Evolutionary conservation across 305 asterid genomes (phyloP).

Genomic region (Rubia balearica): DNA sequence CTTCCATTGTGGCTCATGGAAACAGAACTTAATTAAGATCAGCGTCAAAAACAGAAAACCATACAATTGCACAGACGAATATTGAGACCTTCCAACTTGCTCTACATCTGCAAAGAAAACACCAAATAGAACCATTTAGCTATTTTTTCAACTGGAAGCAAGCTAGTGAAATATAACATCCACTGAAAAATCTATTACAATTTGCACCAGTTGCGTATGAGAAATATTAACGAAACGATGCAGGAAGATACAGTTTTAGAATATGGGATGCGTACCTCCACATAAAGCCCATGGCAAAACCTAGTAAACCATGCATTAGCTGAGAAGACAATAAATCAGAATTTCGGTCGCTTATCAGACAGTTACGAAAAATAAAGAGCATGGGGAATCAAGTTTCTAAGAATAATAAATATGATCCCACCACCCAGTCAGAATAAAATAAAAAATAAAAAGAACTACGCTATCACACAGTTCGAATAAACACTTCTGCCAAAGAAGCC

Average conservation of each 20-base stretch:
- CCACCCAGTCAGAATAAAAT: neutral
- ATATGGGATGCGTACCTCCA: slow-evolving; percentile 63
- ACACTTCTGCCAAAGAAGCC: neutral
- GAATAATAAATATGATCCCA: neutral
- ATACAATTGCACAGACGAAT: slow-evolving; percentile 68
- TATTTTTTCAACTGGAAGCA: neutral
- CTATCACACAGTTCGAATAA: neutral
- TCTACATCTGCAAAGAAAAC: slow-evolving; percentile 38
- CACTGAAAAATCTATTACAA: neutral
- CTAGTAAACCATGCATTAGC: slow-evolving; percentile 89
- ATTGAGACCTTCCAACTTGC: slow-evolving; percentile 75
- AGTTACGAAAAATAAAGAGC: neutral
- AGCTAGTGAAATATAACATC: neutral
- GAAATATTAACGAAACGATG: neutral
- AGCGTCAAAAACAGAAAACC: slow-evolving; percentile 22
- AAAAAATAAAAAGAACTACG: neutral
- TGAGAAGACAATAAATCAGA: slow-evolving; percentile 23
- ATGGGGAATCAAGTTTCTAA: neutral
- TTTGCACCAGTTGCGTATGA: neutral
- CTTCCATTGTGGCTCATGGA: neutral
- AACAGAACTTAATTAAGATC: slow-evolving; percentile 11
- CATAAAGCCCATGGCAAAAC: slow-evolving; percentile 76
- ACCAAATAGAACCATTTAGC: neutral
- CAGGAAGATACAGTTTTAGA: neutral
- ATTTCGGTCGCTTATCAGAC: neutral